Percentiles rank a stretch among this genome's conserved stretches.
phyloP scores from a whole-genome alignment of 805 yeast genomes.

The Sugiyamaella qingdaonensis region DNA sequence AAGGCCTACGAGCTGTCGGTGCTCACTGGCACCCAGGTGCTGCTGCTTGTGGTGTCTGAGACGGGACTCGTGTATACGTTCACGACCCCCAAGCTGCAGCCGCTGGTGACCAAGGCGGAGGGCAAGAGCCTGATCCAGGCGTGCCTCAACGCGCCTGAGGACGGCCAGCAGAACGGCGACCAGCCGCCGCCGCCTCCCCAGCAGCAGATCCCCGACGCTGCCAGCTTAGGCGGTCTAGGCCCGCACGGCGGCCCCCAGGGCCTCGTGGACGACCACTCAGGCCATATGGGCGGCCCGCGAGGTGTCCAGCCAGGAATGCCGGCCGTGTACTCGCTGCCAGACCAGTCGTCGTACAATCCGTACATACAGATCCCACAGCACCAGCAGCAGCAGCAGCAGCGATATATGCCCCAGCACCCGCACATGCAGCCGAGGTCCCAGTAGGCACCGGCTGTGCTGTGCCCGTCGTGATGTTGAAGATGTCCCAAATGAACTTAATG shows the following conservation, averaged over 20 bases:
- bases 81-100: slow-evolving; percentile 98
- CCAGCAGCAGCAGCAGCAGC: slow-evolving; percentile 25
- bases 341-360: slow-evolving; percentile 55
- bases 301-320: slow-evolving; percentile 21
- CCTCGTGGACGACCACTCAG: slow-evolving; percentile 20
- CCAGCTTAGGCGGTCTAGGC: slow-evolving; percentile 9
- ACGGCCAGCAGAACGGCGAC: slow-evolving; percentile 36
- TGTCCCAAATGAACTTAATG: too few relatives aligned
- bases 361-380: slow-evolving; percentile 40
- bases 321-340: slow-evolving; percentile 35
- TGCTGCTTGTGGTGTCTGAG: slow-evolving; percentile 90
- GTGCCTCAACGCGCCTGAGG: slow-evolving; percentile 95
- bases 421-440: slow-evolving; percentile 21
- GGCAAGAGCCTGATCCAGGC: slow-evolving; percentile 97
- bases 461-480: too few relatives aligned
- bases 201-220: slow-evolving; percentile 36
- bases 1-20: slow-evolving; percentile 98
- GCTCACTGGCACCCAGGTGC: slow-evolving; percentile 94
- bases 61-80: slow-evolving; percentile 98
- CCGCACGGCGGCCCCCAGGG: slow-evolving; percentile 17
- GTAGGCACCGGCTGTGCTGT: neutral
- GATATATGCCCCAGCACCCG: slow-evolving; percentile 26
- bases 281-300: slow-evolving; percentile 17
- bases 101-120: slow-evolving; percentile 93
- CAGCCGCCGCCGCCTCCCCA: slow-evolving; percentile 42